These are phyloP conservation scores for Fusarium graminum DNA, from an alignment of 2,329 filamentous ascomycete species.

Conservation along the genomic window DNA sequence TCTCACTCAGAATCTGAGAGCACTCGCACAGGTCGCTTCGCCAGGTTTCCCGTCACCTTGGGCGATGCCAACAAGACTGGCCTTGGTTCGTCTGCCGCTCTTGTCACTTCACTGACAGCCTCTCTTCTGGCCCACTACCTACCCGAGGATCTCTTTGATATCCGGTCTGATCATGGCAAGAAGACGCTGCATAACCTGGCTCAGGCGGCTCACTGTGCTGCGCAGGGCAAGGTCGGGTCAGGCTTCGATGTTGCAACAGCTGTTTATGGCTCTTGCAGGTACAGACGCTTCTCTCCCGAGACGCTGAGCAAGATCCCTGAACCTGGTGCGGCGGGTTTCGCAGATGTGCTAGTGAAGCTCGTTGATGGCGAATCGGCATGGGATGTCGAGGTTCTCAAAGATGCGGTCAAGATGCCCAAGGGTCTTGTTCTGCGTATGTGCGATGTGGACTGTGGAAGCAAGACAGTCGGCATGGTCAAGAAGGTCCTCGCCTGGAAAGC, in stretches of 20 bases:
- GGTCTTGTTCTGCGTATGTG: constrained; percentile 90
- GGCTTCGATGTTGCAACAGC: constrained; percentile 96
- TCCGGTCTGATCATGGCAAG: constrained; percentile 66
- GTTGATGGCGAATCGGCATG: constrained; percentile 76
- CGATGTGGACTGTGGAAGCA: constrained; percentile 92
- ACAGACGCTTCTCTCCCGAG: constrained; percentile 89
- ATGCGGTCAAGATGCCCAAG: constrained; percentile 76
- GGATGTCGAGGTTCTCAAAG: constrained; percentile 83
- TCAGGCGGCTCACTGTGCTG: constrained; percentile 93
- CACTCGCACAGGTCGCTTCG: constrained; percentile 69
- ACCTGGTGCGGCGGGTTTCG: constrained; percentile 75
- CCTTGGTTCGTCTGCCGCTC: constrained; percentile 91
- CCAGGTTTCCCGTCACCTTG: constrained; percentile 81
- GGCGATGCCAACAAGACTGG: constrained; percentile 92
- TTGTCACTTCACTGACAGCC: constrained; percentile 88
- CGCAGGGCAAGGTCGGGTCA: constrained; percentile 95
- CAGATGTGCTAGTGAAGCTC: constrained; percentile 70
- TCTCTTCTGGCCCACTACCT: constrained; percentile 83
- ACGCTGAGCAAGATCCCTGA: constrained; percentile 77
- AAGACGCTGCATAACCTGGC: constrained; percentile 88
- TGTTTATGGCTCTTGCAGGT: constrained; percentile 90
- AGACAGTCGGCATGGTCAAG: constrained; percentile 97
- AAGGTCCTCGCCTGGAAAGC: constrained; percentile 86
- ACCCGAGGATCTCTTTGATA: constrained; percentile 66
- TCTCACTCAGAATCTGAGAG: constrained; percentile 66